These are phyloP conservation scores for Annulohypoxylon moriforme DNA, from an alignment of 495 filamentous ascomycete species.

Conservation along the genomic window DNA sequence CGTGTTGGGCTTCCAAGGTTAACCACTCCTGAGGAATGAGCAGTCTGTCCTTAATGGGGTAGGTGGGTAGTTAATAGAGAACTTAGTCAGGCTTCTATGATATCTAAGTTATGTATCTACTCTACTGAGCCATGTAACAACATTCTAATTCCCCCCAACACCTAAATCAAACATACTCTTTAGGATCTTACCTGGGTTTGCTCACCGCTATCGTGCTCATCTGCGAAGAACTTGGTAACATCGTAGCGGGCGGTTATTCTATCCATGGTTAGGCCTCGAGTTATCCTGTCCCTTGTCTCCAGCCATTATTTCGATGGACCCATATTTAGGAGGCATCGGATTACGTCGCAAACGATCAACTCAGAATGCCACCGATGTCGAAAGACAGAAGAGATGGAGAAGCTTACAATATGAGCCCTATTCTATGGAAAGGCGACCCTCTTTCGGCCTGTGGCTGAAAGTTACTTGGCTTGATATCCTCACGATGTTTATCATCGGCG, in stretches of 20 bases:
- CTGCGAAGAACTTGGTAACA: background rate
- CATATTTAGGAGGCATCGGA: conserved; percentile 34
- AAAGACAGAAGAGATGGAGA: background rate
- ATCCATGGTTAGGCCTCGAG: background rate
- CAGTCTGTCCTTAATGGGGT: background rate
- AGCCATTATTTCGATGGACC: conserved; percentile 23
- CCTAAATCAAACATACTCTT: background rate
- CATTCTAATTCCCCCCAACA: background rate
- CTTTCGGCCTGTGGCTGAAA: conserved; percentile 59
- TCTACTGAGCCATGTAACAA: background rate
- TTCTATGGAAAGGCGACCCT: conserved; percentile 52
- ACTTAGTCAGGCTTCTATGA: no score
- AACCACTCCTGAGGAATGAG: background rate
- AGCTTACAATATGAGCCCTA: conserved; percentile 21
- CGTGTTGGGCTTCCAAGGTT: background rate
- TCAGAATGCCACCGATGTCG: background rate
- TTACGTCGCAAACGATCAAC: conserved; percentile 6
- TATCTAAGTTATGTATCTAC: no score
- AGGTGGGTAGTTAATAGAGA: background rate
- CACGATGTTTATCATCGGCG: conserved; percentile 58
- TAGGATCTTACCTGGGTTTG: background rate
- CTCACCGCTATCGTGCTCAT: background rate
- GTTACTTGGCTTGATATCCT: conserved; percentile 59
- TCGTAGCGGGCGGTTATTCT: background rate
- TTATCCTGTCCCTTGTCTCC: background rate